Conservation (phyloP, 345 rosid genomes). For the Barbarea vulgaris region DNA sequence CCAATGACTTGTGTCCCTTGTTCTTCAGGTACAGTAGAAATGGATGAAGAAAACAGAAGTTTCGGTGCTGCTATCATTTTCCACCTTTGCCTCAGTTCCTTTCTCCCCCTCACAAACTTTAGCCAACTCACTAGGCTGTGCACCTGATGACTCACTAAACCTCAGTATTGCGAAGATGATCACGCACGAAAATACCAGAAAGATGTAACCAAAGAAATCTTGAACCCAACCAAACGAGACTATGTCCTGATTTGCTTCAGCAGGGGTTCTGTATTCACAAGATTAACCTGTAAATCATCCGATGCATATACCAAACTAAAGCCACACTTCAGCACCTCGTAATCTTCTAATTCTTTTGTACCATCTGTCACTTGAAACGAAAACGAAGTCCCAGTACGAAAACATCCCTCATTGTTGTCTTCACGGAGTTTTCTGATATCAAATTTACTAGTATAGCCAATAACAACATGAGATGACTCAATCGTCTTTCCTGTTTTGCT, state of each 20-base stretch:
- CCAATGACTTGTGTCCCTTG: too few species aligned
- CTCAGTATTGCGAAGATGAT: too few species aligned
- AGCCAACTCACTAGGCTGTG: too few species aligned
- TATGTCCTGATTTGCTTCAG: not conserved
- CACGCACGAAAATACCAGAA: not conserved
- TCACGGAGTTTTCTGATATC: not conserved
- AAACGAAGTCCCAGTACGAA: not conserved
- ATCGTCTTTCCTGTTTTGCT: not conserved
- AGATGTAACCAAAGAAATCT: not conserved
- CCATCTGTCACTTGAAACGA: conserved; percentile 4
- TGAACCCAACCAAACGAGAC: not conserved
- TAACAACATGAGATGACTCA: not conserved
- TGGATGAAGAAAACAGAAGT: too few species aligned
- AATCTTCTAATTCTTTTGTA: not conserved
- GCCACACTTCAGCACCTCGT: not conserved
- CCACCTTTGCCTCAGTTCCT: too few species aligned
- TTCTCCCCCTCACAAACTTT: too few species aligned
- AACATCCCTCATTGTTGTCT: not conserved
- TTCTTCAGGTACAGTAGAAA: too few species aligned
- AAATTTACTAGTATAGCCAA: not conserved
- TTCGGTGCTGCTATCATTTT: too few species aligned
- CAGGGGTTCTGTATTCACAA: not conserved
- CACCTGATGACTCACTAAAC: too few species aligned
- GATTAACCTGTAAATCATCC: not conserved
- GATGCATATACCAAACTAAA: not conserved